Evolutionary conservation across 2,329 filamentous ascomycete genomes (phyloP), one percentile per base, ranked within the genome.

Genomic region (Gnomoniopsis sp.): DNA sequence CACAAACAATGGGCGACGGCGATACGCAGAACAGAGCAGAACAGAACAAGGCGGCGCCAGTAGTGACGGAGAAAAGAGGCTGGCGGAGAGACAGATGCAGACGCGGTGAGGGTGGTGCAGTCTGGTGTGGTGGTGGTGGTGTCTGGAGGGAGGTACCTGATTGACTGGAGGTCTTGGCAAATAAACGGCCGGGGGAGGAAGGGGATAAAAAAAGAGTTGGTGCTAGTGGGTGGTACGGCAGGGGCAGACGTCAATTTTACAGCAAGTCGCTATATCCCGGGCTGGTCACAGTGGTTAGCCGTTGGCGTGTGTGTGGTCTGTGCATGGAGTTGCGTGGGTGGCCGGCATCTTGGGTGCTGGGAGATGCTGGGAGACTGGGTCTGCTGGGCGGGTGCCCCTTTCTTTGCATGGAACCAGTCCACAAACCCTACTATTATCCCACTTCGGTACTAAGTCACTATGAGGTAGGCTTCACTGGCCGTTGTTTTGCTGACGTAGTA

Each of bases 241-340:
- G 50, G 21, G 22, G 47, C 21, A 43, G 53, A 50, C n/a, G 36
- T 56, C 53, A 56, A 56, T 56, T 56, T 56, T 33, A 33, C 38
- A 48, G 46, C 36, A 55, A 48, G 34, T 19, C 23, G 49, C 49
- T 22, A 23, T 22, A 52, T 52, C 49, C 43, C 49, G 50, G 50
- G 34, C 22, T 41, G 21, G 21, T 41, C n/a, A n/a, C n/a, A n/a
- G 49, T 17, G 36, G 12, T 14, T 41, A 15, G 36, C 36, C 36
- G 36, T 41, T 41, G 14, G 36, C 36, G 36, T 15, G 43, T 6
- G 6, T 6, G 43, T 19, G 43, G 43, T 44, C 17, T 10, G 17
- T 44, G 17, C 15, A 3, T 44, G 43, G 43, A 19, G 4, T 19
- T 10, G 19, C 8, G 43, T 14, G 17, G 36, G 12, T 41, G 14